Base-by-base conservation (phyloP, 2,329 filamentous ascomycete species). In the Stemphylium vesicarium region DNA sequence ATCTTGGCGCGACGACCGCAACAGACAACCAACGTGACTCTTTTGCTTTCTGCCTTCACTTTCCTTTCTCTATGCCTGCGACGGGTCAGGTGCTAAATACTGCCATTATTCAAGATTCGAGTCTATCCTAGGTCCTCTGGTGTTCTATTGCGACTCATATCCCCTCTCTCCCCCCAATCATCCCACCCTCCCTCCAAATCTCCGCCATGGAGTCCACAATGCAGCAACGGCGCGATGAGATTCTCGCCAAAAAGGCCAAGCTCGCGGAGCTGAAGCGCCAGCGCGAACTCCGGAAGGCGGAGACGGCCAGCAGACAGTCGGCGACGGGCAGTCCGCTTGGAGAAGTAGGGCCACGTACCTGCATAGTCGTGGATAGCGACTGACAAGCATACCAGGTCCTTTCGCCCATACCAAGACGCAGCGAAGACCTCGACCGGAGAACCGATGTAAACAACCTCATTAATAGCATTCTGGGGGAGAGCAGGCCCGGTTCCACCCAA, bases 181-280 rank as follows among this genome's bases (percentile, higher is more conserved):
- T 51, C 39, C 45, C 56, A 26, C 50, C n/a, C 38, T 38, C 50
- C n/a, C 38, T 38, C 47, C 32, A 41, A 49, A 41, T 42, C 53
- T 50, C 39, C 56, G 40, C 59, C 46, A 73, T 73, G 72, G 72
- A 74, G 49, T 65, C 69, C 12, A 88, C 89, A 82, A 86, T 89
- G 79, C 88, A 87, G 75, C 81, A 93, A 83, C 89, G 93, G 69
- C 90, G 92, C 81, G 92, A 96, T 82, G 95, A 99, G 82, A 96
- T 99, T 66, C 82, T 95, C 68, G 93, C 92, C 66, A 99, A 99
- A 81, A 94, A 91, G 82, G 94, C 93, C 60, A 97, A 95, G 82
- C 91, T 99, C 69, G 93, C 91, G 44, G 95, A 98, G 83, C 85
- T 99, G 63, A 97, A 96, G 81, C 87, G 91, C 59, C 92, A 97